Evolutionary conservation across 1,139 yeast genomes (phyloP).

Genomic region (Nakaseomyces delphensis): DNA sequence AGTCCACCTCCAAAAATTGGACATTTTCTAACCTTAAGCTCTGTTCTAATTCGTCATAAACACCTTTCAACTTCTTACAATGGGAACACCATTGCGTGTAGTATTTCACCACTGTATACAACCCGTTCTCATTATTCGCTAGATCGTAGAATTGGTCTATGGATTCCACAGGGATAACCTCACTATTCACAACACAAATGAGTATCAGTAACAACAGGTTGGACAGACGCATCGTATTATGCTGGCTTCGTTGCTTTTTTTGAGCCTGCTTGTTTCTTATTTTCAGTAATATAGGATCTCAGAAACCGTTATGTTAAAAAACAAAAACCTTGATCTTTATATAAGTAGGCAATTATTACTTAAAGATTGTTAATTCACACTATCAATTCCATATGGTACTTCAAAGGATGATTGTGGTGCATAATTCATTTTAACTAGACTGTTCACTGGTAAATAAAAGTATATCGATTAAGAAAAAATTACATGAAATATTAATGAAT

Average conservation of each 20-base stretch:
- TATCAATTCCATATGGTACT: too few relatives aligned
- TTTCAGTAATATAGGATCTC: too few relatives aligned
- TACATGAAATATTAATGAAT: too few relatives aligned
- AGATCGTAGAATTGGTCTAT: constrained; percentile 25
- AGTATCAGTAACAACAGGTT: neutral
- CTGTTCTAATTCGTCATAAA: constrained; percentile 28
- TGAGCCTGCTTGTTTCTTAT: too few relatives aligned
- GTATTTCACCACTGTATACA: constrained; percentile 37
- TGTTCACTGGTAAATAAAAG: too few relatives aligned
- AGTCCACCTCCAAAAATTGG: constrained; percentile 27
- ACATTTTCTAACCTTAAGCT: constrained; percentile 11
- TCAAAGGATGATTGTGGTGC: too few relatives aligned
- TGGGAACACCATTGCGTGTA: constrained; percentile 63
- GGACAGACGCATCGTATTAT: neutral
- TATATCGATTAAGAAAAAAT: too few relatives aligned
- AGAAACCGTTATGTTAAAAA: too few relatives aligned
- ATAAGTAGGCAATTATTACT: too few relatives aligned
- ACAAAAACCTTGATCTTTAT: too few relatives aligned
- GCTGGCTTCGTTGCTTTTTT: neutral
- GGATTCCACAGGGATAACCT: constrained; percentile 11
- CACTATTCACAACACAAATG: neutral
- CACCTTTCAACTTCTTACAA: constrained; percentile 62
- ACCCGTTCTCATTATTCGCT: constrained; percentile 17
- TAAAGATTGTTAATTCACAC: too few relatives aligned
- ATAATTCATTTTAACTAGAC: too few relatives aligned